Evolutionary conservation across 495 filamentous ascomycete genomes (phyloP), one percentile per base, ranked within the genome.

Genomic region (Hypomontagnella monticulosa): DNA sequence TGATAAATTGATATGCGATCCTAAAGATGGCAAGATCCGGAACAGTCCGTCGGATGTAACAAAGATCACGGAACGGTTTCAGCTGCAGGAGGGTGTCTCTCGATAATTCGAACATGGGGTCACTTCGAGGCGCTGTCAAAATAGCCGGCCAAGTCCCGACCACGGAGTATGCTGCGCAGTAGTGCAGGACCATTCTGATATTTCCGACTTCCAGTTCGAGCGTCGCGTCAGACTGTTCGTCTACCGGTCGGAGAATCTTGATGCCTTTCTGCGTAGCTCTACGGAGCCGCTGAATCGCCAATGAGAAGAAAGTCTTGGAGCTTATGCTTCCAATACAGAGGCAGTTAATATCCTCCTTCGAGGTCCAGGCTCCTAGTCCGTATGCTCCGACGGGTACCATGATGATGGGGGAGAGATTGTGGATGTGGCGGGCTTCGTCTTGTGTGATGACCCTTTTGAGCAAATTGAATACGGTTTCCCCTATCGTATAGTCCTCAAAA

Each of bases 371-470:
- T 4, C 78, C 83, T 20, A 88, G 76, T n/a, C 77, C 79, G 63
- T 86, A 87, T 19, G 85, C 87, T 0, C 86, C 86, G n/a, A 87
- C 83, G 3, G 85, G 82, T 10, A 79, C 73, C 7, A 88, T 48
- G 11, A 85, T 70, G 20, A 86, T 75, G 3, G 76, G 55, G 16
- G 80, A 66, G 1, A 74, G 70, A 11, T 63, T 70, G 7, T 44
- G 73, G 16, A 40, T 57, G 19, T 46, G 46, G 12, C 1, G 30
- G 30, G 57, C 41, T 19, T 69, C 54, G 4, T 41, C 41, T 10
- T 70, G 57, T 11, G 33, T 20, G 1, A 87, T 44, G 1, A 84
- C 71, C 4, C 67, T 53, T 43, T 79, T 75, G 11, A 87, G 66
- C 1, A 85, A 63, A 8, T 63, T 63, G 4, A 86, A 59, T 5